These are phyloP conservation scores for Kwoniella europaea DNA, from an alignment of 768 basidiomycete genomes.

Conservation along the genomic window DNA sequence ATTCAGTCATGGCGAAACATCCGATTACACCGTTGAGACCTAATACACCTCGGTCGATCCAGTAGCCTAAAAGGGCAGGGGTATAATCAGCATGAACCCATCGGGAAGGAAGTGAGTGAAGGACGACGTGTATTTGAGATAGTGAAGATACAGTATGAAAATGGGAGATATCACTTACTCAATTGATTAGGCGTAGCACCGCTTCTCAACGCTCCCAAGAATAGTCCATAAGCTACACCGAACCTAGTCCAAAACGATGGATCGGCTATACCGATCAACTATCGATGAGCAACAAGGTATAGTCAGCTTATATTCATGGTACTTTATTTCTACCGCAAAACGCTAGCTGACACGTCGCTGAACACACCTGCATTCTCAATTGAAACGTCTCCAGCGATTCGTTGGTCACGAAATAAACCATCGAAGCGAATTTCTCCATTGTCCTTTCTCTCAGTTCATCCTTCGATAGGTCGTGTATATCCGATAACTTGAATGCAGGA, in stretches of 20 bases:
- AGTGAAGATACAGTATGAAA: too few relatives aligned
- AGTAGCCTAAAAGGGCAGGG: constrained; percentile 48
- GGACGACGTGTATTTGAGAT: too few relatives aligned
- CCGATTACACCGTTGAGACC: constrained; percentile 61
- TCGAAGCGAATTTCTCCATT: constrained; percentile 60
- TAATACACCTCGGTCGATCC: constrained; percentile 60
- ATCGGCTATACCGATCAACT: constrained; percentile 58
- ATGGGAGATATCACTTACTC: constrained; percentile 30
- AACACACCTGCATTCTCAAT: constrained; percentile 59
- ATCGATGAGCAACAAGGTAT: background rate
- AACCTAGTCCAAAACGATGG: constrained; percentile 61
- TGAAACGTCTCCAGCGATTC: constrained; percentile 59
- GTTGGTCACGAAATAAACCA: constrained; percentile 60
- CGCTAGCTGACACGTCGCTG: background rate
- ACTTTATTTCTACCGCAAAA: background rate
- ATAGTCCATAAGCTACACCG: constrained; percentile 58
- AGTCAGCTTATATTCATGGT: background rate
- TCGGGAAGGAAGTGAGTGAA: too few relatives aligned
- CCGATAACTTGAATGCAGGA: constrained; percentile 59
- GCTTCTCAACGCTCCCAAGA: constrained; percentile 59
- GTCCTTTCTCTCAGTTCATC: constrained; percentile 59
- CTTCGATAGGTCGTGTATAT: constrained; percentile 60
- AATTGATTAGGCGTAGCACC: constrained; percentile 60
- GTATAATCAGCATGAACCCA: background rate
- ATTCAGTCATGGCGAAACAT: constrained; percentile 59